These are phyloP conservation scores for Sugiyamaella floridensis DNA, from an alignment of 805 yeast species.

Conservation along the genomic window DNA sequence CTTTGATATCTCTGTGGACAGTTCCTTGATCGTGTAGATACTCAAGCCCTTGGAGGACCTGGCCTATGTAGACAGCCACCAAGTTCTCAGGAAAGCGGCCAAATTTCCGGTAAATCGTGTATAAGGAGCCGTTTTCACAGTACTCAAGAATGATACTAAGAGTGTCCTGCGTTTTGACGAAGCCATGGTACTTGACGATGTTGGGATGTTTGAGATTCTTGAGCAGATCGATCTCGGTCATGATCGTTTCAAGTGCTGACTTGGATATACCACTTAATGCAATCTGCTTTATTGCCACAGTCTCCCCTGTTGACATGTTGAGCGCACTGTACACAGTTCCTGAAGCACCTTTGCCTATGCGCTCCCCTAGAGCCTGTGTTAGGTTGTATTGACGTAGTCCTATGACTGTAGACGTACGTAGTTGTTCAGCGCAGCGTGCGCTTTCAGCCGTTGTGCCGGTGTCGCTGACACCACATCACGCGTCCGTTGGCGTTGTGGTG, in stretches of 20 bases:
- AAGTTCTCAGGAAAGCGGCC: slow-evolving; percentile 51
- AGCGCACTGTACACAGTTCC: slow-evolving; percentile 79
- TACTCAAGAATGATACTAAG: slow-evolving; percentile 59
- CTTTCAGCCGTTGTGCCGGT: slow-evolving; percentile 15
- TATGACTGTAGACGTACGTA: slow-evolving; percentile 10
- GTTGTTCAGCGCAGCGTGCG: slow-evolving; percentile 11
- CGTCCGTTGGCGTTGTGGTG: not conserved
- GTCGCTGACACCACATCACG: slow-evolving; percentile 17
- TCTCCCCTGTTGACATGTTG: slow-evolving; percentile 55
- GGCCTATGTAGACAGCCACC: slow-evolving; percentile 43
- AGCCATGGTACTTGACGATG: slow-evolving; percentile 63
- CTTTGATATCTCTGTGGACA: slow-evolving; percentile 71
- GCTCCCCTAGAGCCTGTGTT: slow-evolving; percentile 36
- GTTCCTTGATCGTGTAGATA: slow-evolving; percentile 68
- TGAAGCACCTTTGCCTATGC: slow-evolving; percentile 85
- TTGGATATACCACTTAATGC: slow-evolving; percentile 38
- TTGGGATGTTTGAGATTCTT: slow-evolving; percentile 59
- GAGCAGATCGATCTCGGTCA: slow-evolving; percentile 64
- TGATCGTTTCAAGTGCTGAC: slow-evolving; percentile 35
- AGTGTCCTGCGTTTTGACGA: slow-evolving; percentile 46
- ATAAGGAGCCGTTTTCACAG: slow-evolving; percentile 59
- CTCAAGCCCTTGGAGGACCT: slow-evolving; percentile 52
- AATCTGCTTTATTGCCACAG: slow-evolving; percentile 77
- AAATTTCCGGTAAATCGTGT: slow-evolving; percentile 45
- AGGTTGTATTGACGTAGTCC: not conserved